phyloP scores from a whole-genome alignment of 2,329 filamentous ascomycete species.

The Fusarium tricinctum region DNA sequence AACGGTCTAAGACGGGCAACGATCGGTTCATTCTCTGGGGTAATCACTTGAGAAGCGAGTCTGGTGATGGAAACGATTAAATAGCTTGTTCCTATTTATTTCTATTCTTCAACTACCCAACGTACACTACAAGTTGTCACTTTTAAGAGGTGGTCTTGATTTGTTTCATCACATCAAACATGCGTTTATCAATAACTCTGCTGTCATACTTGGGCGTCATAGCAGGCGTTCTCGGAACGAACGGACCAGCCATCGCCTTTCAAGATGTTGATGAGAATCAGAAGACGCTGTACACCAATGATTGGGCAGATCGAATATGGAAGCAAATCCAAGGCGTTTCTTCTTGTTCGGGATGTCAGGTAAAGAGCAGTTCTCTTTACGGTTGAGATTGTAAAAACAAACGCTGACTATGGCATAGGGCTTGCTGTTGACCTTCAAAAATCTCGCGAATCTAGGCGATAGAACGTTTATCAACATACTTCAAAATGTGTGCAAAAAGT shows the following conservation, averaged over 20 bases:
- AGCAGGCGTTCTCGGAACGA: conserved; percentile 18
- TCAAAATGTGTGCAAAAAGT: conserved; percentile 53
- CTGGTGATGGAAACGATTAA: conserved; percentile 23
- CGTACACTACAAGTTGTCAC: background rate
- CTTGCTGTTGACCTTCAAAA: conserved; percentile 59
- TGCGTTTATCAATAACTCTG: conserved; percentile 24
- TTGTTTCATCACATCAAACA: background rate
- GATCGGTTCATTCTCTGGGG: conserved; percentile 10
- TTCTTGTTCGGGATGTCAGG: conserved; percentile 46
- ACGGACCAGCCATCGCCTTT: conserved; percentile 15
- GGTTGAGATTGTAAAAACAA: background rate
- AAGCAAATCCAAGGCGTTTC: conserved; percentile 33
- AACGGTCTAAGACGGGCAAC: conserved; percentile 5
- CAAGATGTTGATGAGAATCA: conserved; percentile 19
- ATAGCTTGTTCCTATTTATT: conserved; percentile 1
- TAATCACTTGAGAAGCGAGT: conserved; percentile 23
- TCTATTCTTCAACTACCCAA: background rate
- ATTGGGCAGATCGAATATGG: conserved; percentile 40
- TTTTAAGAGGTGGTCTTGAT: background rate
- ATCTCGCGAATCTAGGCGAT: conserved; percentile 60
- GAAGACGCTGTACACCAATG: conserved; percentile 23
- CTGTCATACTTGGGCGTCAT: conserved; percentile 27
- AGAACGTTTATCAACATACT: conserved; percentile 54
- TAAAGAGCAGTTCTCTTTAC: conserved; percentile 2
- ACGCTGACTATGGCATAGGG: conserved; percentile 39